Percentiles rank a stretch among this genome's conserved stretches.
phyloP scores from a whole-genome alignment of 192 early-diverging fungal species.

The Linnemannia schmuckeri region DNA sequence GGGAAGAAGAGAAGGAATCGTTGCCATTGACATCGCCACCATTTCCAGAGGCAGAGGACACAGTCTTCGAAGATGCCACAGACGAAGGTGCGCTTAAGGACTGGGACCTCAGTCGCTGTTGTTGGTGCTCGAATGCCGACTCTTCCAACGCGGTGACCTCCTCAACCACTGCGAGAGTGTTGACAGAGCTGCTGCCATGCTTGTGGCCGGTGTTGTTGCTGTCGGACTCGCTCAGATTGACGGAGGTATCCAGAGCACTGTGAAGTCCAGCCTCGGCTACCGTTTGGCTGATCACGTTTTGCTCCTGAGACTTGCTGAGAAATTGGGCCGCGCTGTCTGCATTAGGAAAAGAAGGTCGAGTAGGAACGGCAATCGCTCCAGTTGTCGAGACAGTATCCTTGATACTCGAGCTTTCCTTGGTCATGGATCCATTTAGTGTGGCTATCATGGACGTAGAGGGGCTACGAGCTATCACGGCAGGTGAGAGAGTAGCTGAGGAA shows the following conservation, averaged over 20 bases:
- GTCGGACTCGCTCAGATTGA: not conserved
- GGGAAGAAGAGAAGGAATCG: not conserved
- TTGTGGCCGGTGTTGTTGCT: not conserved
- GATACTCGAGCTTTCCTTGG: not conserved
- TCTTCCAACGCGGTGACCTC: not conserved
- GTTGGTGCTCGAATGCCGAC: not conserved
- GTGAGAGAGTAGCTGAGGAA: constrained; percentile 8
- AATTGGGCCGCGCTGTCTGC: constrained; percentile 13
- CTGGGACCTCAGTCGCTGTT: not conserved
- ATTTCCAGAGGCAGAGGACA: not conserved
- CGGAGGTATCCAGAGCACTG: not conserved
- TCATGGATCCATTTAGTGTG: constrained; percentile 18
- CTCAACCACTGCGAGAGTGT: not conserved
- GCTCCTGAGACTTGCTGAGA: constrained; percentile 14
- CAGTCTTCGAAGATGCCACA: not conserved
- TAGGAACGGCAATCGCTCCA: not conserved
- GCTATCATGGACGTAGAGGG: constrained; percentile 14
- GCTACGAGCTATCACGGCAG: constrained; percentile 18
- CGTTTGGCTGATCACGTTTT: constrained; percentile 14
- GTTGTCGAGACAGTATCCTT: not conserved
- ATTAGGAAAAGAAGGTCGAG: not conserved
- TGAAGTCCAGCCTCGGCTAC: not conserved
- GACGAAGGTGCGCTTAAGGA: not conserved
- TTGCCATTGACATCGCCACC: not conserved
- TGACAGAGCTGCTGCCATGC: not conserved